Evolutionary conservation across 345 rosid species (phyloP).

Genomic region (Gossypium thurberi): DNA sequence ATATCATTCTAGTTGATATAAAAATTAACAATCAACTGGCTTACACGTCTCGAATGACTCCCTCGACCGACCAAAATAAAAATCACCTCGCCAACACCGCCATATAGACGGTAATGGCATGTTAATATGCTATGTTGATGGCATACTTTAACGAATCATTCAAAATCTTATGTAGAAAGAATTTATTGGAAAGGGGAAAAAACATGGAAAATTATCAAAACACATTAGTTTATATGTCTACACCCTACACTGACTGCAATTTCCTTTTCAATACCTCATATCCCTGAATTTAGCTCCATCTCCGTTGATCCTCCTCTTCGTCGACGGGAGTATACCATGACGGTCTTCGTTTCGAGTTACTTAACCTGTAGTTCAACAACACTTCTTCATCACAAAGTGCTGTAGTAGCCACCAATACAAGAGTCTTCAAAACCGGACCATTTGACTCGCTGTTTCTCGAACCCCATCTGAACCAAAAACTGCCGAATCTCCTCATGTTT

Average conservation of each 20-base stretch:
- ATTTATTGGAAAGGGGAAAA: background rate
- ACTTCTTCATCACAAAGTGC: conserved; percentile 65
- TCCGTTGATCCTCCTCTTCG: conserved; percentile 73
- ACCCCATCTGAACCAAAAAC: conserved; percentile 57
- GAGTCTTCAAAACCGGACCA: conserved; percentile 45
- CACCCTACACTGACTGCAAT: background rate
- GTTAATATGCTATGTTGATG: too few species aligned
- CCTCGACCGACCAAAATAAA: too few species aligned
- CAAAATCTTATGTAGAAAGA: background rate
- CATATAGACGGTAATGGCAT: too few species aligned
- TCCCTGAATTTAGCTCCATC: conserved; percentile 41
- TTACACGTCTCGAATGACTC: too few species aligned
- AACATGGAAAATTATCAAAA: background rate
- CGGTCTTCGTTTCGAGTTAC: conserved; percentile 53
- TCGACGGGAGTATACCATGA: conserved; percentile 70
- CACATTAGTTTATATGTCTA: background rate
- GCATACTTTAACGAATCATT: background rate
- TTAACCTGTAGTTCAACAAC: conserved; percentile 66
- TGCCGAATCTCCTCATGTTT: conserved; percentile 59
- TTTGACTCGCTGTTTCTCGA: conserved; percentile 18
- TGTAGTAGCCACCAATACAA: conserved; percentile 77
- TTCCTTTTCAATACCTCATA: background rate
- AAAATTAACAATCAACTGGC: too few species aligned
- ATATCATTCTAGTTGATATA: too few species aligned
- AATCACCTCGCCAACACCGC: too few species aligned